Evolutionary conservation across 305 asterid genomes (phyloP), one percentile per base, ranked within the genome.

Genomic region (Andrographis paniculata): DNA sequence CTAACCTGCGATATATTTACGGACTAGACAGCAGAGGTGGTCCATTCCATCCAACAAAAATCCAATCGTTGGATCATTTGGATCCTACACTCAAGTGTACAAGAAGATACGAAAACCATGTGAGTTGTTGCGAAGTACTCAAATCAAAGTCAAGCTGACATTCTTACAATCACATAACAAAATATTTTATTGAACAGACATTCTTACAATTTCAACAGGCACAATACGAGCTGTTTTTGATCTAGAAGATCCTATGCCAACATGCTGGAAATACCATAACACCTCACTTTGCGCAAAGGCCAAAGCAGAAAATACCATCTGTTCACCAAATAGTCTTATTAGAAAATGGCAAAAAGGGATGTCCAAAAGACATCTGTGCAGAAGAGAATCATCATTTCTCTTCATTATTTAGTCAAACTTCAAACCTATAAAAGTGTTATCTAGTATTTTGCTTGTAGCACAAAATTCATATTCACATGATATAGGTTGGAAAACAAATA

Each of bases 221-320:
- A 76, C 79, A 62, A 68, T 55, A 54, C 95, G 80, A 50, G 86
- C 70, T 42, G 87, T 71, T 77, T 72, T 92, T 20, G 93, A 75
- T 77, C 77, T 87, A 39, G 88, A 70, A 60, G 94, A 71, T 22
- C 87, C 82, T 60, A 92, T 56, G 55, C 99, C 96, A 28, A 79
- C 91, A 54, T 92, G 99, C 71, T 92, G 99, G 61, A 92, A 92
- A 55, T 84, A 92, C 99, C 99, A 92, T 18, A 84, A 50, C 30
- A 84, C 94, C 84, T 92, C 99, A 74, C 96, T 87, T 62, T 92
- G 96, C 23, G 94, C 87, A 58, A 92, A 79, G 60, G 99, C 96
- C 64, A 92, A 70, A 37, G 99, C 95, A 44, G 99, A 92, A 71
- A 84, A 92, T 45, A 92, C 96, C 99, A 92, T 92, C 99, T 92